Conservation (phyloP, 331 rosid genomes). For the Quercus lobata region DNA sequence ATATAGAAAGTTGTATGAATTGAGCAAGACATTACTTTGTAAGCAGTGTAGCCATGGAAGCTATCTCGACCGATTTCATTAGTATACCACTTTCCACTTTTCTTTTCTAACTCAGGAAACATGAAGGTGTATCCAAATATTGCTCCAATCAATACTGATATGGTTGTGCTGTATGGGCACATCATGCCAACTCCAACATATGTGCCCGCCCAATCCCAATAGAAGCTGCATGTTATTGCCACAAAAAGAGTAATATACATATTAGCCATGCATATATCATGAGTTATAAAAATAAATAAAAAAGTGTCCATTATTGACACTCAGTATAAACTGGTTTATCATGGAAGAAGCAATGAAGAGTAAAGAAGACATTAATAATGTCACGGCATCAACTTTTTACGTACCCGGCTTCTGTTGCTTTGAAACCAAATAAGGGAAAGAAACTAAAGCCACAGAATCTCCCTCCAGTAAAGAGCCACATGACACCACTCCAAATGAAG, state of each 20-base stretch:
- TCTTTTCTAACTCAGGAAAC: neutral
- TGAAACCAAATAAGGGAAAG: neutral
- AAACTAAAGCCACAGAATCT: neutral
- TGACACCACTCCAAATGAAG: neutral
- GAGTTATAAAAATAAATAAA: too few species aligned
- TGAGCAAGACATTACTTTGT: neutral
- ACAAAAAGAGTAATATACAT: neutral
- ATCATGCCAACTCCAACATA: neutral
- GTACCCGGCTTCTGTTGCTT: neutral
- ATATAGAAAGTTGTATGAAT: neutral
- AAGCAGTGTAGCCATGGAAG: neutral
- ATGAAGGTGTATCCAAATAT: neutral
- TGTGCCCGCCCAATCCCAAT: neutral
- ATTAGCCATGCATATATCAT: neutral
- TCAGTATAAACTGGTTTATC: too few species aligned
- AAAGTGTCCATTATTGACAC: too few species aligned
- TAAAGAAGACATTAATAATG: neutral
- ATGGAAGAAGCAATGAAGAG: too few species aligned
- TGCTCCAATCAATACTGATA: neutral
- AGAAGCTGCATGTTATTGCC: neutral
- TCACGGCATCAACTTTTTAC: neutral
- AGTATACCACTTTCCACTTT: neutral
- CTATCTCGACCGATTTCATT: rapidly evolving
- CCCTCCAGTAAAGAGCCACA: neutral
- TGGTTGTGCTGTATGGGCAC: neutral